Conservation (phyloP, 768 basidiomycete genomes). For the Podaxis rugospora region DNA sequence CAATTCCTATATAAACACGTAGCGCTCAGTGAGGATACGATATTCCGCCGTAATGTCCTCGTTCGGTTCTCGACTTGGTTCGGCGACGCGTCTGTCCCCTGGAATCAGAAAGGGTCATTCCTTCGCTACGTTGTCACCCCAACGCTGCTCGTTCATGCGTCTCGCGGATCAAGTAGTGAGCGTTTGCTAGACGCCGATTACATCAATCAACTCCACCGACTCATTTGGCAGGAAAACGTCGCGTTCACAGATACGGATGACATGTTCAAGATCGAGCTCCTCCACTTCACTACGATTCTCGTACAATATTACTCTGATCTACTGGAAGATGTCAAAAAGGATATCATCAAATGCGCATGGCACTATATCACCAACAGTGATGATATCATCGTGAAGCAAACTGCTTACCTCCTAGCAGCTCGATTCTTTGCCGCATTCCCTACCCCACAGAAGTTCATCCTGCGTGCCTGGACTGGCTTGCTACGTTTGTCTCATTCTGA, state of each 20-base stretch:
- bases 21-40: conserved; percentile 61
- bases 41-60: conserved; percentile 78
- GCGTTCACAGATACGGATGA: conserved; percentile 67
- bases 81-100: conserved; percentile 53
- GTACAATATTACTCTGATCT: conserved; percentile 80
- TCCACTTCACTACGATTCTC: conserved; percentile 85
- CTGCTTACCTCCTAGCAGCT: conserved; percentile 85
- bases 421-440: conserved; percentile 89
- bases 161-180: conserved; percentile 43
- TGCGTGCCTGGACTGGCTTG: conserved; percentile 87
- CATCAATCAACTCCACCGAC: conserved; percentile 61
- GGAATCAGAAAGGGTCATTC: conserved; percentile 75
- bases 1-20: conserved; percentile 87
- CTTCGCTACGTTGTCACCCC: conserved; percentile 86
- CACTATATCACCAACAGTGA: conserved; percentile 72
- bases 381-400: conserved; percentile 90
- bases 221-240: conserved; percentile 69
- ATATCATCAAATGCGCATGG: conserved; percentile 93
- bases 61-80: conserved; percentile 87
- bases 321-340: conserved; percentile 81
- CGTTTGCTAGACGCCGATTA: conserved; percentile 71
- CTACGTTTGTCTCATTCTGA: conserved; percentile 69
- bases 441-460: conserved; percentile 85
- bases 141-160: conserved; percentile 73
- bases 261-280: conserved; percentile 83